phyloP scores from a whole-genome alignment of 192 early-diverging fungal genomes.

The Coemansia sp. region DNA sequence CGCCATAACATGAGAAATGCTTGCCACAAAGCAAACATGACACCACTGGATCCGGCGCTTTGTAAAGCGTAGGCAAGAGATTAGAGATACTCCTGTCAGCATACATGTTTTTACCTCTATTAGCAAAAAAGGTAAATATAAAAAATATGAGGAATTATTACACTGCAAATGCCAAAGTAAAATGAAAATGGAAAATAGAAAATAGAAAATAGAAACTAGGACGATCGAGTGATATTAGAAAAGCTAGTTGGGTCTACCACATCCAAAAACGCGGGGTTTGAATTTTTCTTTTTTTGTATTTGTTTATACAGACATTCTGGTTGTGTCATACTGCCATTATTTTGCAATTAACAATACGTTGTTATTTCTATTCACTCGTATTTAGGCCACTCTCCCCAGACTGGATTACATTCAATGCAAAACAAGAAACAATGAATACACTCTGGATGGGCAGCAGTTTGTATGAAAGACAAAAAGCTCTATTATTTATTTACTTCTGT shows the following conservation, averaged over 20 bases:
- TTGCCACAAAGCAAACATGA: background rate
- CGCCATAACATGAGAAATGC: background rate
- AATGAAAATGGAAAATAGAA: no score
- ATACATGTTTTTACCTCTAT: background rate
- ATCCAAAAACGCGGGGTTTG: background rate
- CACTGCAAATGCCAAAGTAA: no score
- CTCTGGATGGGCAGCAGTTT: no score
- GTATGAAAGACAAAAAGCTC: no score
- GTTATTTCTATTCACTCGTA: background rate
- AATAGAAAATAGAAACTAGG: background rate
- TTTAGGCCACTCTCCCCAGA: no score
- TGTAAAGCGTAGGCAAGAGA: background rate
- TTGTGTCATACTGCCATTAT: background rate
- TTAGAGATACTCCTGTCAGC: background rate
- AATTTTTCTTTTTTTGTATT: background rate
- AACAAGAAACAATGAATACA: no score
- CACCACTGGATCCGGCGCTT: slow-evolving; percentile 3
- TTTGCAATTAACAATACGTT: background rate
- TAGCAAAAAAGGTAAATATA: background rate
- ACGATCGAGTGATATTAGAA: background rate
- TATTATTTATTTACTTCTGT: no score
- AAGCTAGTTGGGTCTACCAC: background rate
- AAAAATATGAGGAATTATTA: no score
- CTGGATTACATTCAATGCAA: no score
- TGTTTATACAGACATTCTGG: background rate